Evolutionary conservation across 495 filamentous ascomycete genomes (phyloP).

Genomic region (Xylaria grammica): DNA sequence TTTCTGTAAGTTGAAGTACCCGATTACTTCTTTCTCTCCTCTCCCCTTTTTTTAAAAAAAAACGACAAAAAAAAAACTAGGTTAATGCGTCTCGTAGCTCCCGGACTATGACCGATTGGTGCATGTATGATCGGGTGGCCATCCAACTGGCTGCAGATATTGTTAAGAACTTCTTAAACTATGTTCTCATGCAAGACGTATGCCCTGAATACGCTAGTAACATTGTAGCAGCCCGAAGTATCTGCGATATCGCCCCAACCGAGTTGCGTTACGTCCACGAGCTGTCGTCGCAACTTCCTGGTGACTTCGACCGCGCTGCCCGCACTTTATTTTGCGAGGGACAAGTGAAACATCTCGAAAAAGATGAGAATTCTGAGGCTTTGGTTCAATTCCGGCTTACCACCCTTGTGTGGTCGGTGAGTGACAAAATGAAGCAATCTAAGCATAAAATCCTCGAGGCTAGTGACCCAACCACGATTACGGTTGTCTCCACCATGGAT

Average conservation of each 20-base stretch:
- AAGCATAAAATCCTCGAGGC: constrained; percentile 17
- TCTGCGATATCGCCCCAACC: constrained; percentile 70
- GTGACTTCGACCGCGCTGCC: constrained; percentile 71
- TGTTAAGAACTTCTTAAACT: constrained; percentile 87
- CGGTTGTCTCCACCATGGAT: constrained; percentile 31
- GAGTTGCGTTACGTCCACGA: constrained; percentile 66
- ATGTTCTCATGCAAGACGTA: constrained; percentile 81
- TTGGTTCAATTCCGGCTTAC: constrained; percentile 30
- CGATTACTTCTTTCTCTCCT: neutral
- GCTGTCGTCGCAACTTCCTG: constrained; percentile 62
- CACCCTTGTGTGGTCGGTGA: constrained; percentile 19
- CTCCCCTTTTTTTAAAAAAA: neutral
- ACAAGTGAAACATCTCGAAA: constrained; percentile 21
- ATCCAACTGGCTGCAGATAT: constrained; percentile 48
- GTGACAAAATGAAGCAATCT: constrained; percentile 19
- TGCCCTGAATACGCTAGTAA: constrained; percentile 77
- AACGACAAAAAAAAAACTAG: too few species aligned
- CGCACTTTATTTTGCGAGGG: constrained; percentile 33
- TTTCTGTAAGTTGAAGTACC: constrained; percentile 66
- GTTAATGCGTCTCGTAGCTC: constrained; percentile 45
- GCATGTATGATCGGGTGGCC: constrained; percentile 33
- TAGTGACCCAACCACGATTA: constrained; percentile 27
- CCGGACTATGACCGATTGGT: constrained; percentile 27
- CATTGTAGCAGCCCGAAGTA: constrained; percentile 65
- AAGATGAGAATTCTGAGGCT: constrained; percentile 23